Evolutionary conservation across 257 asterid species (phyloP).

Genomic region (Solanum paucissectum): DNA sequence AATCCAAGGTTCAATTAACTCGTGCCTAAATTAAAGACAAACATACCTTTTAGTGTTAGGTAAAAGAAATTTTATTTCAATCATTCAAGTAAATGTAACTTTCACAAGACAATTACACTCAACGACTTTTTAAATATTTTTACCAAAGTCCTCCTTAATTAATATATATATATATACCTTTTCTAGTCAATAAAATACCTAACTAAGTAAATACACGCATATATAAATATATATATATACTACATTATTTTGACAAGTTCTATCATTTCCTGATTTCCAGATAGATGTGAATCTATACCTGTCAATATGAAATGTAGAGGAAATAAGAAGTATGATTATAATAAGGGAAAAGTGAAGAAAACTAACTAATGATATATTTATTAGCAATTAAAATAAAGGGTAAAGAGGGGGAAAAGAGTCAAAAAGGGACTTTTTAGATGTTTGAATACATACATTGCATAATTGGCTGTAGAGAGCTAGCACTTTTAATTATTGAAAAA

Average conservation of each 20-base stretch:
- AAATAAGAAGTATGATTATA: not conserved
- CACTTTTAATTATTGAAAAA: not conserved
- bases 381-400: not conserved
- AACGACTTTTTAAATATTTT: not conserved
- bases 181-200: not conserved
- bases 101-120: not conserved
- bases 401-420: slow-evolving; percentile 4
- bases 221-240: no score
- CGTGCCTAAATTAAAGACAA: not conserved
- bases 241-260: not conserved
- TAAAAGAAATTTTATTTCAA: not conserved
- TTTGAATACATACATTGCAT: slow-evolving; percentile 18
- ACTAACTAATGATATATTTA: not conserved
- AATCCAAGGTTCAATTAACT: not conserved
- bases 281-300: not conserved
- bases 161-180: not conserved
- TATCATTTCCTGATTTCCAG: not conserved
- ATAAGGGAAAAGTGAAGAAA: not conserved
- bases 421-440: slow-evolving; percentile 25
- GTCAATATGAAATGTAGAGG: not conserved
- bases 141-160: not conserved
- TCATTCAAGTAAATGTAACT: not conserved
- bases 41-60: not conserved
- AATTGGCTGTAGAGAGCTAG: not conserved
- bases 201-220: not conserved